phyloP scores from a whole-genome alignment of 2,329 filamentous ascomycete species.

The Ophiocordyceps camponoti-floridani region DNA sequence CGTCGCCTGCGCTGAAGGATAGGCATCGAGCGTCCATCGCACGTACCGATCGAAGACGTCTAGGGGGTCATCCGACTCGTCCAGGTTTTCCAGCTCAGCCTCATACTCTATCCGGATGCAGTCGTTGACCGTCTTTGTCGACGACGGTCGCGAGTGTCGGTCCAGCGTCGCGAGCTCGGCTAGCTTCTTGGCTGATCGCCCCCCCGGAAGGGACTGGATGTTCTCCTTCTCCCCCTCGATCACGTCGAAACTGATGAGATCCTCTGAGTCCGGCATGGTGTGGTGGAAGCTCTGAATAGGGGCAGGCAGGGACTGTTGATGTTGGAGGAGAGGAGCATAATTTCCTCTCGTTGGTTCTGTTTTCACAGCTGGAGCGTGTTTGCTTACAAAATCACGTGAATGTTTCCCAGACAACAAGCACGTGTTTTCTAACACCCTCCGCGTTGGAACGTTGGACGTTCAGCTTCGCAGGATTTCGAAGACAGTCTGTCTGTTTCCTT shows the following conservation, averaged over 20 bases:
- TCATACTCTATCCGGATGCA: slow-evolving; percentile 72
- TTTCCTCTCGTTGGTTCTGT: too few relatives aligned
- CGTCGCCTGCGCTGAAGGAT: slow-evolving; percentile 84
- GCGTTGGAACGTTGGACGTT: too few relatives aligned
- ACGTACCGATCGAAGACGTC: slow-evolving; percentile 95
- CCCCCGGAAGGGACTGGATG: slow-evolving; percentile 81
- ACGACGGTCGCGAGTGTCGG: slow-evolving; percentile 28
- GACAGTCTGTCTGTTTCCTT: too few relatives aligned
- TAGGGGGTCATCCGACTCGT: slow-evolving; percentile 84
- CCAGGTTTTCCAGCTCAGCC: slow-evolving; percentile 56
- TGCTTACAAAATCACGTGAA: too few relatives aligned
- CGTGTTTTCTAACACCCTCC: too few relatives aligned
- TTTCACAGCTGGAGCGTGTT: too few relatives aligned
- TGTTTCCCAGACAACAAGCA: too few relatives aligned
- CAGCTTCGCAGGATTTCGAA: too few relatives aligned
- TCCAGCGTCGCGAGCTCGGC: slow-evolving; percentile 35
- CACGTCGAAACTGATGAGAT: slow-evolving; percentile 63
- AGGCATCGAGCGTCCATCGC: slow-evolving; percentile 89
- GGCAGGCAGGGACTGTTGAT: neutral
- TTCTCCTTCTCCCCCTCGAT: slow-evolving; percentile 98
- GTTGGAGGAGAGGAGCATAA: neutral
- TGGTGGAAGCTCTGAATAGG: neutral
- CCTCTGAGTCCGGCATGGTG: slow-evolving; percentile 27
- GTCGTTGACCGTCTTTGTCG: slow-evolving; percentile 63
- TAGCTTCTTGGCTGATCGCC: slow-evolving; percentile 73